Base-by-base conservation (phyloP, 169 alveolate species). In the Plasmodium gallinaceum region DNA sequence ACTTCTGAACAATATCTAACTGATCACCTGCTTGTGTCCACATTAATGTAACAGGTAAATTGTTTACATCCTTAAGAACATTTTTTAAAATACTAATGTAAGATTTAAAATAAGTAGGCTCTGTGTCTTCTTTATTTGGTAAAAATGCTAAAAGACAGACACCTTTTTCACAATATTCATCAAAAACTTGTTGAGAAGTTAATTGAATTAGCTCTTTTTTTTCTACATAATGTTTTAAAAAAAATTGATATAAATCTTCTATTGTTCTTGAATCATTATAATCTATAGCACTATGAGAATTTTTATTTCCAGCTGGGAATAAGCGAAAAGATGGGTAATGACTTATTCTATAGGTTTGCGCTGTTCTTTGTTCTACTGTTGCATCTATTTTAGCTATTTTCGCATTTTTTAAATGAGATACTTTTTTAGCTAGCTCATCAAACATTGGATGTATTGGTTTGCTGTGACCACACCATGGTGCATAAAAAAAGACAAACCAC, bases 391-490 rank as follows among this genome's bases (percentile, higher is more conserved):
- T 92, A 5, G 95, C 97, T 42, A 95, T 88, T 66, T 89, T 93
- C 14, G 94, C 95, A 20, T 88, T 88, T 5, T 96, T 92, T 26
- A 96, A 94, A 75, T 88, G 88, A 0, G 99, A 98, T 61, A 98
- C 97, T 46, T 75, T 90, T 88, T 74, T 65, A 5, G 97, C 95
- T 74, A 94, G 58, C 80, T 96, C 96, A 85, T 96, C 98, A 97
- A 98, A 98, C 90, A 97, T 99, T 39, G 99, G 99, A 70, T 97
- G 97, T 48, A 98, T 94, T 14, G 96, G 95, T 90, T 97, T 97
- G 93, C 99, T 98, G 91, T 98, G 99, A 8, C 99, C 99, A 91
- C 99, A 98, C 99, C 99, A 98, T 52, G 99, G 99, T 14, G 99
- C 99, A 74, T 95, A 98, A 94, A 97, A 97, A 95, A 95, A 94